Evolutionary conservation across 768 basidiomycete genomes (phyloP).

Genomic region (Tulasnella sp.): DNA sequence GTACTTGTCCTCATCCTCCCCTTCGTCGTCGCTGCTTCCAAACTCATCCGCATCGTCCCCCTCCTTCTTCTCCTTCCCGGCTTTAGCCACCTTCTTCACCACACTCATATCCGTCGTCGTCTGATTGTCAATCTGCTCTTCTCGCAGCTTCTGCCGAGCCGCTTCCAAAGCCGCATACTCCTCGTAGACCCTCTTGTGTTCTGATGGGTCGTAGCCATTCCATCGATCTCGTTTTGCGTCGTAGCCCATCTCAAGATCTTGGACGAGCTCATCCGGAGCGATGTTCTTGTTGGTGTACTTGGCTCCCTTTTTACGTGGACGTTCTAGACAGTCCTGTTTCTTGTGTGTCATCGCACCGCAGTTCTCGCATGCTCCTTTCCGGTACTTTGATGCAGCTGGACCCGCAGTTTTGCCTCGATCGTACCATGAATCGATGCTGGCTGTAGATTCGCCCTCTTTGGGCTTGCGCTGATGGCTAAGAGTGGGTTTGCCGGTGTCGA

Average conservation of each 20-base stretch:
- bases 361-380: conserved; percentile 98
- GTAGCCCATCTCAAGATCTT: conserved; percentile 67
- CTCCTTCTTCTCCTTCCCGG: conserved; percentile 66
- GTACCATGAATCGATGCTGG: conserved; percentile 84
- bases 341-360: conserved; percentile 96
- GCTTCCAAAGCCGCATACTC: conserved; percentile 91
- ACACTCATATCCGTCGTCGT: conserved; percentile 86
- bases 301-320: conserved; percentile 93
- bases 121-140: conserved; percentile 97
- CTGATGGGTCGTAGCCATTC: conserved; percentile 93
- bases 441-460: conserved; percentile 44
- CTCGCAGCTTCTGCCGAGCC: conserved; percentile 80
- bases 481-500: conserved; percentile 88
- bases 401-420: conserved; percentile 77
- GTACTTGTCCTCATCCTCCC: conserved; percentile 95
- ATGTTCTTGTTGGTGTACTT: conserved; percentile 88
- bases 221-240: conserved; percentile 95
- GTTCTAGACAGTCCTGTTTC: conserved; percentile 84
- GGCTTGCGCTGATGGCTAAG: conserved; percentile 88
- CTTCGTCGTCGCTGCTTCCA: conserved; percentile 92
- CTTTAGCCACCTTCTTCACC: conserved; percentile 91
- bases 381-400: conserved; percentile 91
- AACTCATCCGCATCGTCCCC: conserved; percentile 48
- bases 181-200: conserved; percentile 80
- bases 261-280: conserved; percentile 82